Evolutionary conservation across 306 rosid species (phyloP).

Genomic region (Mimosa pudica): DNA sequence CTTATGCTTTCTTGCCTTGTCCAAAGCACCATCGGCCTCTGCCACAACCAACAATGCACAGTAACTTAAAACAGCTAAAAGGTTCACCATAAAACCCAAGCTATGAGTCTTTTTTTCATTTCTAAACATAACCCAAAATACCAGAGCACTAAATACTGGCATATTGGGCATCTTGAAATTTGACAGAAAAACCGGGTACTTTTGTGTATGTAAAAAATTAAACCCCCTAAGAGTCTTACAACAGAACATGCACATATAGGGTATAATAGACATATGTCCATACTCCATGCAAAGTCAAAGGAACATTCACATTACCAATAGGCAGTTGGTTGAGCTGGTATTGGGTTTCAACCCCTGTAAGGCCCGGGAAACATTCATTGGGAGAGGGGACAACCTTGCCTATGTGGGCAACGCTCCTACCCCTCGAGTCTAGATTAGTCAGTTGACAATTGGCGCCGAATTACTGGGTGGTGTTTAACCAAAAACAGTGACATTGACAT

Average conservation of each 20-base stretch:
- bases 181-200: neutral
- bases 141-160: constrained; percentile 3
- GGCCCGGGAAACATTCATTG: no score
- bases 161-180: neutral
- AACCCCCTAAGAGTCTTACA: neutral
- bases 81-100: neutral
- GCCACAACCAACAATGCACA: constrained; percentile 38
- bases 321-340: no score
- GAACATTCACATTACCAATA: neutral
- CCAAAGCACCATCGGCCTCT: constrained; percentile 99
- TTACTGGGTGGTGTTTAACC: no score
- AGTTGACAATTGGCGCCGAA: no score
- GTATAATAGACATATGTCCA: neutral
- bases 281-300: neutral
- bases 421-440: no score
- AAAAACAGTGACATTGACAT: neutral
- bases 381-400: no score
- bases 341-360: no score
- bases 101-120: neutral
- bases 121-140: constrained; percentile 1
- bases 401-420: no score
- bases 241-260: neutral
- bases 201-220: neutral
- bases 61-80: constrained; percentile 31
- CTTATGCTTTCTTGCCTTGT: constrained; percentile 98